Evolutionary conservation across 345 rosid genomes (phyloP), one percentile per base, ranked within the genome.

Genomic region (Stellera chamaejasme): DNA sequence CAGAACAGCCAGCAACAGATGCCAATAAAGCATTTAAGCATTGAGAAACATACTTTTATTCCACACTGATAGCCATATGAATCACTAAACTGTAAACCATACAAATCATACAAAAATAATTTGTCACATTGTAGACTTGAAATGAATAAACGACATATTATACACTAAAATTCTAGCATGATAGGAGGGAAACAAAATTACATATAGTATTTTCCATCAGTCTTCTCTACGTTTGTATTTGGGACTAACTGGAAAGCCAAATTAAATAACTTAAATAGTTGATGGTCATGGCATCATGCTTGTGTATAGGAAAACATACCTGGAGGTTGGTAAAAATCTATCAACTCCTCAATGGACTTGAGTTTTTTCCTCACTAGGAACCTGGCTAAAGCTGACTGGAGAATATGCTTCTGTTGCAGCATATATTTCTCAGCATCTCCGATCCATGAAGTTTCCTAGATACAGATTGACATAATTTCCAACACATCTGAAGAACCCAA

Each of bases 371-470:
- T 86, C 66, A 74, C 85, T 57, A 84, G 32, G 69, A 92, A 77
- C 69, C 61, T 69, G 43, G 94, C 87, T 49, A 92, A 50, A 61
- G 83, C 74, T 11, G 81, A 72, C 66, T 78, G 66, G 4, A 88
- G 62, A 50, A 79, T 71, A 16, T 65, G 79, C 73, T 78, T 86
- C 41, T 56, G 71, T 26, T 70, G 76, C 68, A 72, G 42, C 26
- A 86, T 72, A 79, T 75, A 82, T 73, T 86, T 86, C 83, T 92
- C 96, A 3, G 70, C 93, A 74, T 86, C 97, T 64, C 95, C 96
- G 61, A 63, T 52, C 27, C 75, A 67, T 52, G 77, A 72, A 53
- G 67, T 55, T 46, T 70, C 90, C 98, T 92, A 66, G 44, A 69
- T 41, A 4, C 8, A 32, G 39, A 8, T 32, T 32, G 39, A 32